A percentile compares a stretch with the other conserved stretches of the same genome.
These are phyloP conservation scores for Colletotrichum falcatum DNA, from an alignment of 2,329 filamentous ascomycete species.

Conservation along the genomic window DNA sequence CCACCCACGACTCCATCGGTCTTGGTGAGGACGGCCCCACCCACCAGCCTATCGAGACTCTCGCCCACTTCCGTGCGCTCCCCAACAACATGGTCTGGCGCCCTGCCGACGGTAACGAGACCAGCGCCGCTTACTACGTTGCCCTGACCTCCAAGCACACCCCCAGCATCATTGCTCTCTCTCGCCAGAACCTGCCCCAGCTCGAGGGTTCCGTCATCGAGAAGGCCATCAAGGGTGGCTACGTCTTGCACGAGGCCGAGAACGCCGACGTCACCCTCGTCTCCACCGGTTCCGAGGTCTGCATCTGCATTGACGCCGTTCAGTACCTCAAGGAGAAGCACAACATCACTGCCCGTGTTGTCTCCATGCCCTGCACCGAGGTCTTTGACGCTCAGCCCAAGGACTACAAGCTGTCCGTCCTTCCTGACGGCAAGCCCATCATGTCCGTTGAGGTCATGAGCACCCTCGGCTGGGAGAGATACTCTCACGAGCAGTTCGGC, in stretches of 20 bases:
- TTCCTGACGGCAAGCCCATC: conserved; percentile 93
- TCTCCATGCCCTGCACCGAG: conserved; percentile 96
- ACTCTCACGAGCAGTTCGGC: conserved; percentile 99
- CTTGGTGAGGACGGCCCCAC: conserved; percentile 98
- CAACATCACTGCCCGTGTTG: conserved; percentile 87
- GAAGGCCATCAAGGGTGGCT: conserved; percentile 93
- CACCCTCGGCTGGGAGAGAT: conserved; percentile 98
- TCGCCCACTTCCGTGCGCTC: conserved; percentile 97
- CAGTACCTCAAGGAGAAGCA: conserved; percentile 92
- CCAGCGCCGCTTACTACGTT: conserved; percentile 96
- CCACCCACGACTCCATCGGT: conserved; percentile 99
- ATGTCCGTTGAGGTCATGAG: conserved; percentile 96
- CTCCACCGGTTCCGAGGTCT: conserved; percentile 95
- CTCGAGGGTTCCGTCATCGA: conserved; percentile 94
- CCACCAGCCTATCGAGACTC: conserved; percentile 98
- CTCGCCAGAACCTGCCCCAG: conserved; percentile 97
- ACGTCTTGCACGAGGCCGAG: conserved; percentile 87
- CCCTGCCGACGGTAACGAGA: conserved; percentile 98
- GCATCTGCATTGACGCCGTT: conserved; percentile 91
- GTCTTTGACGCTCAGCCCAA: conserved; percentile 94
- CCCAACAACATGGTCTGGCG: conserved; percentile 99
- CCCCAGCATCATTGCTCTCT: conserved; percentile 92
- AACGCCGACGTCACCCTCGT: conserved; percentile 89
- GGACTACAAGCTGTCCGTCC: conserved; percentile 92
- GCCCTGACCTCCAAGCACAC: conserved; percentile 90